Base-by-base conservation (phyloP, 352 stramenopile genomes). In the Blastocystis sp. region DNA sequence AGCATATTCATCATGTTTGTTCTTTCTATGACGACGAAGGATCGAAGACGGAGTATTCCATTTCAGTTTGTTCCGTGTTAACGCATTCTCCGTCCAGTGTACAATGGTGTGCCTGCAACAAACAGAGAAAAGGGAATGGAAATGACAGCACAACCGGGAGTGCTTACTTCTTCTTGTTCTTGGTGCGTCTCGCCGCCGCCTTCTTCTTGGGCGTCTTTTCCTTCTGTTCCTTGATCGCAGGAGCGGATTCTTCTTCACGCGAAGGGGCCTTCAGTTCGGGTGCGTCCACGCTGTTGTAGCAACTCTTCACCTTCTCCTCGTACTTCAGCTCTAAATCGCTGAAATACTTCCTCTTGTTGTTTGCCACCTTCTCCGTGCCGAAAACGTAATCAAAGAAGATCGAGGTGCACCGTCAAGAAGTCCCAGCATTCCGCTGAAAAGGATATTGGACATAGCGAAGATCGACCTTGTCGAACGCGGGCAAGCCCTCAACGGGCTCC, bases 371-470 rank as follows among this genome's bases (percentile, higher is more conserved):
- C 23, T 81, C 71, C 28, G 40, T 64, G 64, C 66, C 3, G 41
- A 62, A 23, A 65, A 81, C 5, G 43, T 14, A 3, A 48, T 48
- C 48, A 45, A 52, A 81, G 71, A 81, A 28, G 4, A 81, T 21
- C 5, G 41, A 56, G 53, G 11, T 81, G 71, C 28, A 34, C 19
- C 41, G 17, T 53, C 48, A 64, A 81, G 60, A 23, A 34, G 10
- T 23, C 38, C 64, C 17, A 62, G 19, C 41, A 28, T 2, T 34
- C 38, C n/a, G 53, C 48, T 34, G 28, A 10, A 81, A 79, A 81
- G 71, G 71, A 81, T 81, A 81, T 81, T 81, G 48, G 43, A 81
- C 56, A 41, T 52, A 65, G 43, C 71, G 71, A 81, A 81, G 38
- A 81, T 81, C 71, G 41, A 81, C n/a, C 5, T 64, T 41, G 28